Evolutionary conservation across 768 basidiomycete species (phyloP).

Genomic region (Naematelia aurantialba): DNA sequence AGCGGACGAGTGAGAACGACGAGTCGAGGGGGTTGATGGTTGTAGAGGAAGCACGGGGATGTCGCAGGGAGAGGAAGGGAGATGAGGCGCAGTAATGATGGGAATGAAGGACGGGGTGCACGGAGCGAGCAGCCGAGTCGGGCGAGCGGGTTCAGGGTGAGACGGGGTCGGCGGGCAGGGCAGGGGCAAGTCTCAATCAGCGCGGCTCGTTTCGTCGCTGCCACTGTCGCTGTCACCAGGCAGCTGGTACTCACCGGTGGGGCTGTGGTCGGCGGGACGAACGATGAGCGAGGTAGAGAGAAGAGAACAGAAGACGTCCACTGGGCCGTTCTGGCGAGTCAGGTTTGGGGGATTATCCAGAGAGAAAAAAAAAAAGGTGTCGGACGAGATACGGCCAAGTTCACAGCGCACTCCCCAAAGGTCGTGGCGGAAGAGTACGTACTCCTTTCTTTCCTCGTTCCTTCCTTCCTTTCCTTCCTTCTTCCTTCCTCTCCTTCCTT

Average conservation of each 20-base stretch:
- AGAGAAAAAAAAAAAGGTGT: neutral
- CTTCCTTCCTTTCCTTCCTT: no score
- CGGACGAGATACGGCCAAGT: neutral
- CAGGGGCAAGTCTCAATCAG: no score
- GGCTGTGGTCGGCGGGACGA: neutral
- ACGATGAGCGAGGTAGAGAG: constrained; percentile 1
- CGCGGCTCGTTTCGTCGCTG: no score
- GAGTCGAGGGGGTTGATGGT: constrained; percentile 2
- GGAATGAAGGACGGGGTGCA: neutral
- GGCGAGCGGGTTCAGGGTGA: neutral
- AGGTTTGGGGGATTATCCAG: neutral
- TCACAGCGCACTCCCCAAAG: no score
- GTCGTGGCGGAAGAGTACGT: no score
- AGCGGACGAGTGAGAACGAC: constrained; percentile 12
- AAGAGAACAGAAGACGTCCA: neutral
- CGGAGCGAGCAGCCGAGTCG: no score
- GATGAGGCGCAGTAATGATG: neutral
- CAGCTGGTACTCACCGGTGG: neutral
- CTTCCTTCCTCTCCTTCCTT: no score
- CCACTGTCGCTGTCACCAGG: neutral
- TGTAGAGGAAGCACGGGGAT: no score
- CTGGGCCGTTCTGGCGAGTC: no score
- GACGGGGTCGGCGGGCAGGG: neutral
- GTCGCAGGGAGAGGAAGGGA: no score
- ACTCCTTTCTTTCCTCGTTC: no score